Evolutionary conservation across 192 early-diverging fungal species (phyloP), one percentile per base, ranked within the genome.

Genomic region (Helicostylum pulchrum): DNA sequence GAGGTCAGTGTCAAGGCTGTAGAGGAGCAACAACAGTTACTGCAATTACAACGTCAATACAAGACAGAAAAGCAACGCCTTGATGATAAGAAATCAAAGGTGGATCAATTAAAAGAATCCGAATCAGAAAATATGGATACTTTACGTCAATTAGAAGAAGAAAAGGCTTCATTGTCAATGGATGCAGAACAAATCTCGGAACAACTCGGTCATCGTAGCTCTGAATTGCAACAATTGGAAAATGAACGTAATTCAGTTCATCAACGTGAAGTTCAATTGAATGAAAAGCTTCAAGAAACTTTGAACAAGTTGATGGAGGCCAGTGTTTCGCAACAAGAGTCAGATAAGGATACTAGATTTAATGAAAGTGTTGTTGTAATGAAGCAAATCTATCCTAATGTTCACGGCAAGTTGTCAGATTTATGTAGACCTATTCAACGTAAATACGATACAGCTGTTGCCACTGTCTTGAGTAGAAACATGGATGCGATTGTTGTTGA

Each of bases 401-500:
- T 99, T 4, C 83, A 94, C 64, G 98, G 98, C 4, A 83, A 94
- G 31, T 67, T 99, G 49, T 56, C 87, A 0, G 94, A 99, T 73
- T 81, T 99, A 32, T 94, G 93, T 77, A 86, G 88, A 61, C 95
- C 98, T 4, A 95, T 86, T 11, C 94, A 98, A 68, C 80, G 92
- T 49, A 94, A 96, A 71, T 98, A 94, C 72, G 91, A 94, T 51
- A 65, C 83, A 0, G 92, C 94, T 4, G 85, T 96, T 1, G 87
- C 93, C 0, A 90, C 93, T 2, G 89, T 93, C 32, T 77, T 99
- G 8, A 96, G 96, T 5, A 80, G 91, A 31, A 90, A 97, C 63
- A 81, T 96, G 78, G 98, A 99, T 62, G 85, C 98, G 4, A 90
- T 99, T 63, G 89, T 98, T 3, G 96, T 98, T 2, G 96, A 98